Percentiles rank a stretch among this genome's conserved stretches.
Evolutionary conservation across 2,329 filamentous ascomycete genomes (phyloP).

Genomic region (Sclerotiophoma versabilis): DNA sequence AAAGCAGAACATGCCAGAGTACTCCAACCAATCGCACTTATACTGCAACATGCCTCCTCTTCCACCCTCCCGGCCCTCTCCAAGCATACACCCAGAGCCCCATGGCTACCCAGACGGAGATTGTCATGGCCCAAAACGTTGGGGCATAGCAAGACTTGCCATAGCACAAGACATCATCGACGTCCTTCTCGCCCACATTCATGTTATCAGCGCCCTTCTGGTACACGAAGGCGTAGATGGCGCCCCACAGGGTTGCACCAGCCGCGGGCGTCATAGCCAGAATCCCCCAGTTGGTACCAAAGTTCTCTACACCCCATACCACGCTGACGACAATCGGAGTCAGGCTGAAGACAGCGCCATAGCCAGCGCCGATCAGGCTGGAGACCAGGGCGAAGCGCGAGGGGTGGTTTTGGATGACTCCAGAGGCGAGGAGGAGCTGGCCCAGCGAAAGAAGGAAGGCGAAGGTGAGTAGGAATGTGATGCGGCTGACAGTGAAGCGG

Average conservation of each 20-base stretch:
- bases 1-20: background rate
- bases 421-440: slow-evolving; percentile 78
- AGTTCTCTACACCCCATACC: slow-evolving; percentile 98
- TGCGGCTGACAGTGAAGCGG: slow-evolving; percentile 72
- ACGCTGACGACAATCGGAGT: slow-evolving; percentile 94
- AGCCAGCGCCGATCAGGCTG: slow-evolving; percentile 84
- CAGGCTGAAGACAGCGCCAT: slow-evolving; percentile 89
- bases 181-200: slow-evolving; percentile 42
- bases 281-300: slow-evolving; percentile 97
- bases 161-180: slow-evolving; percentile 71
- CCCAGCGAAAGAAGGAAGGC: slow-evolving; percentile 75
- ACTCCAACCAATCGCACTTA: slow-evolving; percentile 27
- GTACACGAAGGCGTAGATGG: slow-evolving; percentile 85
- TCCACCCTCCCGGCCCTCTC: slow-evolving; percentile 80
- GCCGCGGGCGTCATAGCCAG: slow-evolving; percentile 89
- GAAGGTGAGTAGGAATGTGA: slow-evolving; percentile 79
- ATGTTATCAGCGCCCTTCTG: slow-evolving; percentile 66
- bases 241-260: slow-evolving; percentile 87
- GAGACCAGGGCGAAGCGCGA: slow-evolving; percentile 87
- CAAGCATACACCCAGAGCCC: slow-evolving; percentile 78
- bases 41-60: slow-evolving; percentile 74
- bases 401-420: slow-evolving; percentile 74
- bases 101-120: slow-evolving; percentile 80
- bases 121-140: slow-evolving; percentile 86
- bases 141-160: slow-evolving; percentile 80